Base-by-base conservation (phyloP, 495 filamentous ascomycete genomes). In the Xylaria venustula region DNA sequence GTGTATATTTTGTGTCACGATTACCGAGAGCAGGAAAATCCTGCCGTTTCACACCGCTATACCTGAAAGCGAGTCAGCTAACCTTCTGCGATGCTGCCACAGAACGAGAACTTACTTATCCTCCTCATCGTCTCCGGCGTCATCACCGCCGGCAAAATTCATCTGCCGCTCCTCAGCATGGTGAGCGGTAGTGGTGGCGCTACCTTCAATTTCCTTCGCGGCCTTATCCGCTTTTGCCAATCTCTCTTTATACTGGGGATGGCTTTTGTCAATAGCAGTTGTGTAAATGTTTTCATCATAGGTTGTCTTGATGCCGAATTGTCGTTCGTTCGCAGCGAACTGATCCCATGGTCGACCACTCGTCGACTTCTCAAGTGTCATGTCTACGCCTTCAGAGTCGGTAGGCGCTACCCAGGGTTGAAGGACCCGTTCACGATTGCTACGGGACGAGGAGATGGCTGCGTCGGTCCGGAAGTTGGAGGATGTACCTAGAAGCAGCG, bases 221-320 rank as follows among this genome's bases (percentile, higher is more conserved):
- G 94, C 91, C 48, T 81, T 85, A 47, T 91, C 90, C 6, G 94
- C 94, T 7, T 84, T 83, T 1, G 88, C 91, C 57, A 88, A 76
- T 59, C 87, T 85, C 68, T 90, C 84, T 61, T 85, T 87, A 74
- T 94, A 97, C 25, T 84, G 75, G 1, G 94, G 92, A 70, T 93
- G 85, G 30, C 75, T 87, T 61, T 87, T 89, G 69, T 99, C 87
- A 63, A 99, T 91, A 9, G 82, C 77, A 19, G 93, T 98, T 9
- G 95, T 99, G 71, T 99, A 99, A 47, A 93, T 85, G 66, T 88
- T 91, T 73, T 98, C 95, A 64, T 97, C 88, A 70, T 97, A 98
- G 64, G 89, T 89, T 17, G 86, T 91, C 74, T 85, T 90, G 36
- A 93, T 74, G 8, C 94, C 94, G 69, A 96, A 98, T 3, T 90